Base-by-base conservation (phyloP, 2,329 filamentous ascomycete species). In the Cercospora sp. region DNA sequence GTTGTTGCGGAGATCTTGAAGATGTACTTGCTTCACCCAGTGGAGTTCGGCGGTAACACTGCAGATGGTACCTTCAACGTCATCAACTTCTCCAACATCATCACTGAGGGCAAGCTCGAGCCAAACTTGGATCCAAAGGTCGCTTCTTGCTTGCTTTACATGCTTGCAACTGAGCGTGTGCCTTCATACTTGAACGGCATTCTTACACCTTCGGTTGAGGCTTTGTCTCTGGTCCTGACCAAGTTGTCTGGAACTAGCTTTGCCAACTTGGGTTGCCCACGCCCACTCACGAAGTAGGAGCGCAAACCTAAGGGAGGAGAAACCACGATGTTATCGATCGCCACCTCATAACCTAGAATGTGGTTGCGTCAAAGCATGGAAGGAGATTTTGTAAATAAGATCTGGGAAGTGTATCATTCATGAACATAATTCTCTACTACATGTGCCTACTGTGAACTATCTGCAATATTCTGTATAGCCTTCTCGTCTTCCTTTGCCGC, bases 71-170 rank as follows among this genome's bases (percentile, higher is more conserved):
- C 20, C 5, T 71, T 69, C 31, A 48, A 64, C 28, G 51, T 58
- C 30, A 60, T 82, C 33, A 77, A 76, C 63, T 57, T 51, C 12
- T 82, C 80, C 60, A 77, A 77, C 18, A 70, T 75, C 20, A 82
- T 83, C 65, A 39, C 74, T 66, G 74, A 83, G 60, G 81, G 82
- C n/a, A 80, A 75, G 59, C 70, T 83, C 10, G 68, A 72, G 4
- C 69, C 72, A 23, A 68, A 64, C 45, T 71, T 77, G 13, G 75
- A 70, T 13, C 64, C 76, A 1, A 67, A 64, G 5, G 75, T 77
- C 31, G 69, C 80, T 1, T 57, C 76, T 12, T 84, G 82, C 67
- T 70, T 83, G 70, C 68, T 83, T 13, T 84, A 83, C 71, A 81
- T 83, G 74, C 72, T 83, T 8, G 77, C 73, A 0, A 80, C 79